These are phyloP conservation scores for Singerocomus inundabilis DNA, from an alignment of 1,284 basidiomycete genomes.

Conservation along the genomic window DNA sequence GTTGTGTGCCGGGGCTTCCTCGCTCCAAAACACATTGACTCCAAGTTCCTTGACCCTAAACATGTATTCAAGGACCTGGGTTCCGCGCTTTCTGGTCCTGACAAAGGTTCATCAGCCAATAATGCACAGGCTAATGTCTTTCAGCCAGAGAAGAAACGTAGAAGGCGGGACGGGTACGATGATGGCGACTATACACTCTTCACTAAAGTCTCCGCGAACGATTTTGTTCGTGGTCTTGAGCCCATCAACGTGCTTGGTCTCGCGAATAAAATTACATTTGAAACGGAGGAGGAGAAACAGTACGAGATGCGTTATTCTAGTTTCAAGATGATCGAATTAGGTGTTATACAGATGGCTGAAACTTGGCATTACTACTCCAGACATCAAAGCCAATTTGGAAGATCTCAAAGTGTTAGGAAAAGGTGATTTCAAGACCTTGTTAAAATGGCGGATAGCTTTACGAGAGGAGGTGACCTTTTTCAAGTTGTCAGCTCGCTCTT, in stretches of 20 bases:
- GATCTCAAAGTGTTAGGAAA: conserved; percentile 98
- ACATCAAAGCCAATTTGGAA: conserved; percentile 80
- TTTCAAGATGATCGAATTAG: conserved; percentile 4
- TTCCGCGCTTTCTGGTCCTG: conserved; percentile 46
- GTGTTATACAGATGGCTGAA: conserved; percentile 60
- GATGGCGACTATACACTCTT: conserved; percentile 94
- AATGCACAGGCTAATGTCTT: conserved; percentile 88
- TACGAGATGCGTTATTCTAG: conserved; percentile 36
- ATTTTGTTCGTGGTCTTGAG: conserved; percentile 74
- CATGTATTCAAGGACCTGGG: conserved; percentile 96
- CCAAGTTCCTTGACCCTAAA: conserved; percentile 96
- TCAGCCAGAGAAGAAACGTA: conserved; percentile 94
- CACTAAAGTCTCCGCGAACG: conserved; percentile 69
- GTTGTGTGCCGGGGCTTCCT: conserved; percentile 97
- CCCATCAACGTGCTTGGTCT: conserved; percentile 82
- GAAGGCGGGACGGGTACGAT: conserved; percentile 92
- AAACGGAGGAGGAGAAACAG: conserved; percentile 82
- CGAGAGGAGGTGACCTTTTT: conserved; percentile 69
- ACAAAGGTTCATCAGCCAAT: conserved; percentile 53
- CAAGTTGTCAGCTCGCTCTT: conserved; percentile 1
- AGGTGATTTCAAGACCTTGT: conserved; percentile 91
- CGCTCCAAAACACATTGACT: conserved; percentile 94
- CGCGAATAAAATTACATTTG: conserved; percentile 83
- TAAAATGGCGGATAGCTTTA: conserved; percentile 88
- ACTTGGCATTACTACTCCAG: conserved; percentile 71